Conservation (phyloP, 148 eudicot species). For the Polygonum aviculare region DNA sequence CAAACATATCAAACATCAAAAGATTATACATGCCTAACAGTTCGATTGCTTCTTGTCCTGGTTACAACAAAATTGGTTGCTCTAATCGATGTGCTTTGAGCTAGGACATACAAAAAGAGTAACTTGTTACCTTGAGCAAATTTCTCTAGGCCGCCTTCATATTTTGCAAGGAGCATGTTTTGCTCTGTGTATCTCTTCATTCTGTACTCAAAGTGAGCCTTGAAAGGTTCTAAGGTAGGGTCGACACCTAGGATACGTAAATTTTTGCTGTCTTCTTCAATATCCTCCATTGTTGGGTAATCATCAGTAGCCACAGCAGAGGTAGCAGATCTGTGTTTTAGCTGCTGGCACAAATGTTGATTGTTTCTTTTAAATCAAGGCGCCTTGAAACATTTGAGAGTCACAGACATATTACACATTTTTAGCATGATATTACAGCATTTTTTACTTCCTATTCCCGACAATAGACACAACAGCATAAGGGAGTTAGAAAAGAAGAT, state of each 20-base stretch:
- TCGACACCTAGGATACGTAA: conserved; percentile 52
- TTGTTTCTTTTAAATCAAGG: not conserved
- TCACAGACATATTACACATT: not conserved
- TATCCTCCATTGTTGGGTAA: conserved; percentile 32
- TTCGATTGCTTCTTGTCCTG: not conserved
- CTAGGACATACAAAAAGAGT: not conserved
- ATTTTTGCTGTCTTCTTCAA: conserved; percentile 34
- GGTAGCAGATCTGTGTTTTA: conserved; percentile 23
- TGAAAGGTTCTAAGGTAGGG: conserved; percentile 52
- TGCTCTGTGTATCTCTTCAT: conserved; percentile 63
- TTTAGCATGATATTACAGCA: not conserved
- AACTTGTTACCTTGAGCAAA: conserved; percentile 66
- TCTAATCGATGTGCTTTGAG: not conserved
- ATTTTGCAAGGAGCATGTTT: conserved; percentile 54
- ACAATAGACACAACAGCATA: not conserved
- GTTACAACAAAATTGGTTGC: not conserved
- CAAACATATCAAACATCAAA: not conserved
- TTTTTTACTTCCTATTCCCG: not conserved
- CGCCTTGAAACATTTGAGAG: not conserved
- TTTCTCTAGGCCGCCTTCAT: conserved; percentile 87
- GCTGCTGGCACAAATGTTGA: conserved; percentile 26
- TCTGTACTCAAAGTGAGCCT: conserved; percentile 68
- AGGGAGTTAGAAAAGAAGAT: not conserved
- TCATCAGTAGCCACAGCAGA: conserved; percentile 52
- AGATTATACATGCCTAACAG: not conserved